Evolutionary conservation across 1,284 basidiomycete species (phyloP).

Genomic region (Puccinia triticina): DNA sequence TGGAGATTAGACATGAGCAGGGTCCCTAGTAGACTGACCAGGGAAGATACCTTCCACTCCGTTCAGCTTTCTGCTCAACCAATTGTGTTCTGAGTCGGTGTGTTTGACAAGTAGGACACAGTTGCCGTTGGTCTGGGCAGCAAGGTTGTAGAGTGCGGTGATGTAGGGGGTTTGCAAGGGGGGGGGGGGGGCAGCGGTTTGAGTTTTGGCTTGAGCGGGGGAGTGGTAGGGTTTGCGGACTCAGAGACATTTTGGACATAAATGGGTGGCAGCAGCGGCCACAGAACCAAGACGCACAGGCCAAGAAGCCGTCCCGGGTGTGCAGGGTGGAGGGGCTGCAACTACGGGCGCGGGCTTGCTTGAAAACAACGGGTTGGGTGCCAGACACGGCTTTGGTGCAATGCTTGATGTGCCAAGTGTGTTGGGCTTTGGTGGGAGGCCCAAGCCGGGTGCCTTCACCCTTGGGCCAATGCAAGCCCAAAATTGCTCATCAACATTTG

Average conservation of each 20-base stretch:
- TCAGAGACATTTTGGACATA: constrained; percentile 60
- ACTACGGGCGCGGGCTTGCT: not conserved
- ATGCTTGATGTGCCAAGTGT: not conserved
- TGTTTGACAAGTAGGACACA: constrained; percentile 87
- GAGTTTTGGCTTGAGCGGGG: constrained; percentile 74
- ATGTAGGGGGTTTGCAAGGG: constrained; percentile 74
- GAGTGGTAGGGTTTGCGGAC: constrained; percentile 56
- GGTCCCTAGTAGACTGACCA: no score
- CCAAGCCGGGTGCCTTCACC: not conserved
- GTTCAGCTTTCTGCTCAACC: constrained; percentile 90
- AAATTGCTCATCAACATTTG: not conserved
- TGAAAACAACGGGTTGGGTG: constrained; percentile 28
- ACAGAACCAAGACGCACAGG: constrained; percentile 33
- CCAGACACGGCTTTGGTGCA: constrained; percentile 30
- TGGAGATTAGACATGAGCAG: no score
- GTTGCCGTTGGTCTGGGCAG: constrained; percentile 93
- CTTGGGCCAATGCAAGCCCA: not conserved
- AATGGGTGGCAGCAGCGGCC: constrained; percentile 58
- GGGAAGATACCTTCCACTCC: no score
- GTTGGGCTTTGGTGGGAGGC: not conserved
- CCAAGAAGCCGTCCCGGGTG: constrained; percentile 41
- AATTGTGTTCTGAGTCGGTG: constrained; percentile 83
- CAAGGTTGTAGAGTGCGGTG: constrained; percentile 92
- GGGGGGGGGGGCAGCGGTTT: constrained; percentile 76
- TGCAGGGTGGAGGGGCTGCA: constrained; percentile 59